These are phyloP conservation scores for Monosporozyma servazzii DNA, from an alignment of 805 yeast species.

Conservation along the genomic window DNA sequence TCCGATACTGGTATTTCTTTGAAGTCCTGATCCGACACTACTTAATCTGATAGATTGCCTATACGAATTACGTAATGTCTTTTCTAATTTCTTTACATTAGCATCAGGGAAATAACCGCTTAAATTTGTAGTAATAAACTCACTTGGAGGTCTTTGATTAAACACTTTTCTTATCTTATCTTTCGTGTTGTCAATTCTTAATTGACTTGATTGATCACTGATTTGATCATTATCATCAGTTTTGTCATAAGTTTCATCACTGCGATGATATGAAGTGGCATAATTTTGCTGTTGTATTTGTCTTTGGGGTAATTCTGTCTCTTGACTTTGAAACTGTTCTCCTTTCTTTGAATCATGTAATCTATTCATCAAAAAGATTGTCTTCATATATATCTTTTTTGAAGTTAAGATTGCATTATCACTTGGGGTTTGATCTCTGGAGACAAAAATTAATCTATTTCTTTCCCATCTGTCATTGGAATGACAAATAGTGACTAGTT, in stretches of 20 bases:
- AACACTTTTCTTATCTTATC: constrained; percentile 37
- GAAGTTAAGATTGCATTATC: constrained; percentile 50
- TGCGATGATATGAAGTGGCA: not conserved
- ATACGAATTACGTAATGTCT: constrained; percentile 76
- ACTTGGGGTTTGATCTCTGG: constrained; percentile 54
- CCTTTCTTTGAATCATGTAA: not conserved
- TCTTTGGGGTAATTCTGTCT: not conserved
- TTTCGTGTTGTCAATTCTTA: constrained; percentile 21
- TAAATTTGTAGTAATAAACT: constrained; percentile 78
- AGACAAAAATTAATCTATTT: constrained; percentile 58
- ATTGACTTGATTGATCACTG: not conserved
- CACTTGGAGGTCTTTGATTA: constrained; percentile 91
- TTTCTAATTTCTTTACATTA: constrained; percentile 57
- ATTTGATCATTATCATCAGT: not conserved
- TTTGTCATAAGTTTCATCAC: not conserved
- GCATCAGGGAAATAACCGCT: constrained; percentile 90
- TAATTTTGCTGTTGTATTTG: not conserved
- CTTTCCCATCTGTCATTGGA: constrained; percentile 64
- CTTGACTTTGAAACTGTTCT: not conserved
- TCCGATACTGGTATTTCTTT: constrained; percentile 26
- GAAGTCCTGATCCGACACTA: constrained; percentile 12
- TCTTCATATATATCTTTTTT: constrained; percentile 33
- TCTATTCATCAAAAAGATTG: constrained; percentile 1
- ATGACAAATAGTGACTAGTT: constrained; percentile 73
- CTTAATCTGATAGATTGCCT: constrained; percentile 59